Percentiles rank a stretch among this genome's conserved stretches.
Evolutionary conservation across 768 basidiomycete genomes (phyloP).

Genomic region (Boletales sp.): DNA sequence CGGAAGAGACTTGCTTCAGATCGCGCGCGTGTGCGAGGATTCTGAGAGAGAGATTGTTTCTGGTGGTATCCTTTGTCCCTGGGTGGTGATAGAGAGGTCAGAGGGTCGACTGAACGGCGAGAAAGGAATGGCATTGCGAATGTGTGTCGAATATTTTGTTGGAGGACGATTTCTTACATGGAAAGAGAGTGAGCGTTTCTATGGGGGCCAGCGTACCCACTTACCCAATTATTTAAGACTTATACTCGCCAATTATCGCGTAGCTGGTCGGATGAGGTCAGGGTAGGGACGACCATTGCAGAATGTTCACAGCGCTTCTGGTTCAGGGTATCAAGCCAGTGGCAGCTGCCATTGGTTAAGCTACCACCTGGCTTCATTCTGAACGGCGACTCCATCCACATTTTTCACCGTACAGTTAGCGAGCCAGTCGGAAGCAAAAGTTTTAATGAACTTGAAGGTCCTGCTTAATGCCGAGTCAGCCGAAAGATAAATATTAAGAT

Average conservation of each 20-base stretch:
- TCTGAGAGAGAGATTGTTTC: constrained; percentile 4
- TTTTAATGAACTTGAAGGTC: too few relatives aligned
- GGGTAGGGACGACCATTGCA: not conserved
- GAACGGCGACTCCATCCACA: too few relatives aligned
- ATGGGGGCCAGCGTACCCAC: not conserved
- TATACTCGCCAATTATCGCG: constrained; percentile 18
- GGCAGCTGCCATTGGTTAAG: not conserved
- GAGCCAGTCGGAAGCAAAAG: too few relatives aligned
- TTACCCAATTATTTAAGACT: constrained; percentile 22
- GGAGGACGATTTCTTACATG: constrained; percentile 12
- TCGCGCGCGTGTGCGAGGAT: constrained; percentile 16
- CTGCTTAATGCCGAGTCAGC: too few relatives aligned
- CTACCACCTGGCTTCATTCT: too few relatives aligned
- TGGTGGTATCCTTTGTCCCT: constrained; percentile 3
- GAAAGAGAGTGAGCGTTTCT: constrained; percentile 3
- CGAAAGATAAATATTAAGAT: too few relatives aligned
- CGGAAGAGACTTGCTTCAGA: constrained; percentile 27
- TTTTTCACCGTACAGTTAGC: too few relatives aligned
- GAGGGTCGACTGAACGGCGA: constrained; percentile 26
- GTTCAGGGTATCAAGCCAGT: constrained; percentile 13
- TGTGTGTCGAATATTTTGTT: not conserved
- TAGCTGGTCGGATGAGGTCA: constrained; percentile 9
- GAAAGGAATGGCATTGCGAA: constrained; percentile 27
- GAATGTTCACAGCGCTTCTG: constrained; percentile 2
- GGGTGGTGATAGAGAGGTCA: not conserved